Evolutionary conservation across 306 rosid genomes (phyloP).

Genomic region (Betula pendula): DNA sequence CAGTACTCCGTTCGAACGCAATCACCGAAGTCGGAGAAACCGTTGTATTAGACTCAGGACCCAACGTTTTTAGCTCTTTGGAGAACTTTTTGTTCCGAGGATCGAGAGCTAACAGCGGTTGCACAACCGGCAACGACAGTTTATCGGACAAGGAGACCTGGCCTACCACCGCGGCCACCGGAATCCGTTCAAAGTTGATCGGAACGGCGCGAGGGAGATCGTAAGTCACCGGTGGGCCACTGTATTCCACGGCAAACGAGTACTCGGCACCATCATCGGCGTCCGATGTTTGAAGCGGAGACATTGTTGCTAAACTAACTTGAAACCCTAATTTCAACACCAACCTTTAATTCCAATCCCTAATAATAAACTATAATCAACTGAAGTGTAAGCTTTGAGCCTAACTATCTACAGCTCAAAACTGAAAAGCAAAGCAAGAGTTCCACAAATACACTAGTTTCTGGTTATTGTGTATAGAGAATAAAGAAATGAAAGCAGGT

Average conservation of each 20-base stretch:
- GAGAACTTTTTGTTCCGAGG: conserved; percentile 48
- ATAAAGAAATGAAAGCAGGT: neutral
- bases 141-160: conserved; percentile 50
- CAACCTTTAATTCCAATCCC: conserved; percentile 23
- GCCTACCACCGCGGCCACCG: conserved; percentile 61
- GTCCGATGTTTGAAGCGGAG: conserved; percentile 47
- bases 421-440: conserved; percentile 37
- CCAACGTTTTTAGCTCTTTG: conserved; percentile 48
- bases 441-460: neutral
- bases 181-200: conserved; percentile 58
- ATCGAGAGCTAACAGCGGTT: conserved; percentile 60
- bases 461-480: neutral
- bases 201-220: conserved; percentile 80
- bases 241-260: conserved; percentile 75
- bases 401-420: conserved; percentile 28
- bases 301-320: conserved; percentile 36
- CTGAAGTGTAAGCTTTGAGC: conserved; percentile 26
- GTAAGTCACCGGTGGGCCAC: conserved; percentile 68
- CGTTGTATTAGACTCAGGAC: conserved; percentile 41
- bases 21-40: conserved; percentile 80
- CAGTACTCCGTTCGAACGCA: conserved; percentile 54
- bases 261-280: conserved; percentile 43
- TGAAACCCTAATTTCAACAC: conserved; percentile 33
- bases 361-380: conserved; percentile 39
- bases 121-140: conserved; percentile 77